Evolutionary conservation across 2,329 filamentous ascomycete species (phyloP), one percentile per base, ranked within the genome.

Genomic region (Neonectria neomacrospora): DNA sequence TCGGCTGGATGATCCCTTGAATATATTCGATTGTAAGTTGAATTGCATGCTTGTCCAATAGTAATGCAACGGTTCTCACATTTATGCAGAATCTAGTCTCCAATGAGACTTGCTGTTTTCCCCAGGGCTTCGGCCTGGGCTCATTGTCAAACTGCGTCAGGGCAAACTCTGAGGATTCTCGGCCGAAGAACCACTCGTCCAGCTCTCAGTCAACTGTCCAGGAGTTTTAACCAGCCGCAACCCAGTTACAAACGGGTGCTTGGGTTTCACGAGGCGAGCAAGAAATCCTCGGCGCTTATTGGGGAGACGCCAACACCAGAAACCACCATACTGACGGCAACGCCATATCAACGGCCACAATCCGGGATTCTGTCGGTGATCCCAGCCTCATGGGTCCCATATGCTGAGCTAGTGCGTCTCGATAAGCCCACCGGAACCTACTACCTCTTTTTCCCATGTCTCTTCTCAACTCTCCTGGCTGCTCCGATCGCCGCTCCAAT

Each of bases 381-480:
- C 2, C 93, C 93, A 2, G 66, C 80, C 20, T 86, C 90, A 58
- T 89, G 89, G 83, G 83, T 96, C 3, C 93, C 93, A 1, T 96
- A 96, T 74, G 93, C 89, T 51, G 93, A 96, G 75, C 86, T 97
- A 14, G 86, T 91, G 72, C 90, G 94, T 52, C 82, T 96, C 51
- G 90, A 96, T 78, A 96, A 93, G 73, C 93, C 92, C 1, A 85
- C 89, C 0, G 93, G 93, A 48, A 92, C 91, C 2, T 92, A 93
- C 80, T 96, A 96, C 75, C 88, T 97, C 64, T 95, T 90, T 81
- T 91, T 94, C 71, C 93, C 93, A 28, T 95, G 93, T 73, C 82
- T 96, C 12, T 96, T 94, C 81, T 94, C 92, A 59, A 94, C 93
- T 0, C 83, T 96, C 3, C 84, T 96, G 74, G 93, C 93, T 1